phyloP scores from a whole-genome alignment of 768 basidiomycete genomes.

The Russula foetens region DNA sequence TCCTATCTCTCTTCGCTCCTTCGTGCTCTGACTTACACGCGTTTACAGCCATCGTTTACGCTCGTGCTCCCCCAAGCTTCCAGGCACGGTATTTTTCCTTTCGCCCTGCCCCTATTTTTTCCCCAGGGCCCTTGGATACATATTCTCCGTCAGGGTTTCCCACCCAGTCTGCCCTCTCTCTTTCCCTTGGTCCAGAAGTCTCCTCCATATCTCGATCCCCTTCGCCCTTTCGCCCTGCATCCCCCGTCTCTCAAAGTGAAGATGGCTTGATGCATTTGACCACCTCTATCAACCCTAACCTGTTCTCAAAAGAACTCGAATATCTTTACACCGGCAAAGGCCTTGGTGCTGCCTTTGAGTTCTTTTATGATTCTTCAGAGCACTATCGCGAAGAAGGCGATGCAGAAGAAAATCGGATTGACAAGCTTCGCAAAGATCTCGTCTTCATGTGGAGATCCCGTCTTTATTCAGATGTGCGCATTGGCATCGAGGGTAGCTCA shows the following conservation, averaged over 20 bases:
- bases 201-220: slow-evolving; percentile 37
- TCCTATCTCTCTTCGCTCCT: neutral
- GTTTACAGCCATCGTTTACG: slow-evolving; percentile 78
- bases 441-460: slow-evolving; percentile 96
- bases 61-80: slow-evolving; percentile 87
- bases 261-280: slow-evolving; percentile 51
- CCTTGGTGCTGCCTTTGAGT: slow-evolving; percentile 81
- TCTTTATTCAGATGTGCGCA: slow-evolving; percentile 86
- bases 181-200: slow-evolving; percentile 40
- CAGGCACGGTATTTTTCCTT: slow-evolving; percentile 85
- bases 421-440: slow-evolving; percentile 86
- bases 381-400: slow-evolving; percentile 34
- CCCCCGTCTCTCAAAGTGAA: slow-evolving; percentile 30
- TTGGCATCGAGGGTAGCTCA: slow-evolving; percentile 64
- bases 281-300: slow-evolving; percentile 61
- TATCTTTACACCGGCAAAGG: slow-evolving; percentile 92
- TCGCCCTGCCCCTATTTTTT: slow-evolving; percentile 45
- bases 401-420: slow-evolving; percentile 52
- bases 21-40: neutral
- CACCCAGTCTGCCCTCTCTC: slow-evolving; percentile 52
- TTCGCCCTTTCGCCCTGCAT: slow-evolving; percentile 33
- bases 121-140: slow-evolving; percentile 35
- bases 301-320: slow-evolving; percentile 88
- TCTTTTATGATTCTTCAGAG: slow-evolving; percentile 62
- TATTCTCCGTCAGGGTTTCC: slow-evolving; percentile 41